Base-by-base conservation (phyloP, 306 rosid species). In the Cyamopsis tetragonoloba region DNA sequence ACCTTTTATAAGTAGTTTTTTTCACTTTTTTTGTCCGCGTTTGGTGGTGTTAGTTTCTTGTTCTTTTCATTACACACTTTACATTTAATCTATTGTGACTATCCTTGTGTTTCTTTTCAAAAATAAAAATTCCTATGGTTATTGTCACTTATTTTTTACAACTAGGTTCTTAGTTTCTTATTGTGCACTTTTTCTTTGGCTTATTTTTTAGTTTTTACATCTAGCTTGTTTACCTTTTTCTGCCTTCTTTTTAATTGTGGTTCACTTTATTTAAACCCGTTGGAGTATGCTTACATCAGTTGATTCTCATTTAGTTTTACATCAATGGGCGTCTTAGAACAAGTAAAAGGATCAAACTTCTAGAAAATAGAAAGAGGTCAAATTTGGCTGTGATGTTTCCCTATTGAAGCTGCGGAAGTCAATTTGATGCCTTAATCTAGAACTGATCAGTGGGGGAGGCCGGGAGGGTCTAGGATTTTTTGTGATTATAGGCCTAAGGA, bases 1-100 rank as follows among this genome's bases (percentile, higher is more conserved):
- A 26, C 38, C 22, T 31, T 15, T 13, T 71, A 41, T 31, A 73
- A 43, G 28, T 34, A 60, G 38, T 28, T 80, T 41, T n/a, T 8
- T 66, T 38, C 27, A n/a, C 15, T 32, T 79, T 56, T 47, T 42
- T 10, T 30, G 60, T 76, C 51, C 61, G 42, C 54, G 38, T 59
- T 56, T 30, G 48, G 48, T 76, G 41, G 22, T 58, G 18, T 54
- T 34, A 19, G 28, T 66, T 56, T 51, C 28, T 55, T 62, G 66
- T 55, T 38, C 62, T 34, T 51, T 49, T 73, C 28, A 50, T 14
- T 30, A 7, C 34, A 54, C 34, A 34, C 43, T 51, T 42, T 53
- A 53, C 20, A 41, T 59, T 43, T 47, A 73, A 27, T 37, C 11
- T 49, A 30, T 24, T 53, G 19, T 53, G 15, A 64, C 22, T 57